Base-by-base conservation (phyloP, 1,284 basidiomycete species). In the Sporisorium exsertum region DNA sequence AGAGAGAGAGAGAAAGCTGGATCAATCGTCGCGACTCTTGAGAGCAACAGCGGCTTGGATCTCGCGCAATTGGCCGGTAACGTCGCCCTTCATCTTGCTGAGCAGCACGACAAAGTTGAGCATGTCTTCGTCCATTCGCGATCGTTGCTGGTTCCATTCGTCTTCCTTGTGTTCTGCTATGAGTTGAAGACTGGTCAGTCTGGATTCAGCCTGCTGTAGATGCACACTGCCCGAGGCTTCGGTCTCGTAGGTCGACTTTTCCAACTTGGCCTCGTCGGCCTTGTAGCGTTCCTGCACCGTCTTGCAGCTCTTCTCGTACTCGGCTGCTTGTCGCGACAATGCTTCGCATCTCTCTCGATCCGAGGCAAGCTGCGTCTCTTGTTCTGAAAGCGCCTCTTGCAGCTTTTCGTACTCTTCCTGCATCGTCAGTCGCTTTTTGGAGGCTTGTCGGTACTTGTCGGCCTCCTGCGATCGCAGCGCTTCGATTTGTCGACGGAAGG, bases 401-500 rank as follows among this genome's bases (percentile, higher is more conserved):
- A 75, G 64, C 66, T 69, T 66, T 53, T 80, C 80, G 46, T 75
- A 64, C 55, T 77, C 66, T 42, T 80, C 80, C 58, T 80, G 78
- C 64, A 72, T 74, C 12, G 70, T 70, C 24, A 75, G 54, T 47
- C 78, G 75, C 65, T 74, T 73, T 55, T 74, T 67, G 54, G 78
- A 75, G 13, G 74, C 66, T 6, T 67, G 60, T 13, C 76, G 75
- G 47, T 74, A 76, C 67, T 66, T 63, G 54, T 72, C 71, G 6
- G 62, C 65, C 47, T 79, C 77, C 40, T 69, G 59, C 10, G 72
- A 66, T 32, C 78, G 69, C 26, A 80, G 58, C 37, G 45, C 56
- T 32, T 77, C 74, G 40, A 80, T 74, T 35, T 72, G 69, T 32
- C 68, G 52, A 16, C 76, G 75, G 64, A 81, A 69, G 20, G 58